A percentile compares a stretch with the other conserved stretches of the same genome.
These are phyloP conservation scores for Begonia fuchsioides DNA, from an alignment of 306 rosid species.

Conservation along the genomic window DNA sequence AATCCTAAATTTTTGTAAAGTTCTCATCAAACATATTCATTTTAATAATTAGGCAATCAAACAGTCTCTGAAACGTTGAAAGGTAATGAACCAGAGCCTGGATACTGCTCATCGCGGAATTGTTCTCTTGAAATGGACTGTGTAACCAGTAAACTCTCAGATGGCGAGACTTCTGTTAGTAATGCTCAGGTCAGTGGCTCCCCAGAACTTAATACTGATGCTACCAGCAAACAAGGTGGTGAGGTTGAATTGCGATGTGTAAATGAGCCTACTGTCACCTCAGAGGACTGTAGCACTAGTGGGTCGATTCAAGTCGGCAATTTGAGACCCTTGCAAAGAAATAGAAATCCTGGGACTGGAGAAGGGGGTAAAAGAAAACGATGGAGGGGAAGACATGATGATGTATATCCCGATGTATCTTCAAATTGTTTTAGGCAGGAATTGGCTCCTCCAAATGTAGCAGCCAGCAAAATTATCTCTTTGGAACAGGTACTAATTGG, in stretches of 20 bases:
- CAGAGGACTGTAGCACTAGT: constrained; percentile 94
- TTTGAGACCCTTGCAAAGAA: constrained; percentile 35
- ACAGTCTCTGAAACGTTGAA: constrained; percentile 25
- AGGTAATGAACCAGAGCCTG: constrained; percentile 35
- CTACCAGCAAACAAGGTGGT: constrained; percentile 41
- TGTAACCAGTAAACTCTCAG: constrained; percentile 56
- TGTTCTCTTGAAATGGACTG: constrained; percentile 47
- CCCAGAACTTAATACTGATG: constrained; percentile 69
- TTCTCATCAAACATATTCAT: too few species aligned
- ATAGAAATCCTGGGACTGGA: constrained; percentile 41
- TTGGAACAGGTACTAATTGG: constrained; percentile 54
- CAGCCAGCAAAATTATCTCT: constrained; percentile 16
- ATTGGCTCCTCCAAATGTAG: constrained; percentile 22
- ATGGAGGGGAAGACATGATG: constrained; percentile 88
- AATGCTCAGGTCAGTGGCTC: constrained; percentile 42
- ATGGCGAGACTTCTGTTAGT: constrained; percentile 67
- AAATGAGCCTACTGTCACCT: constrained; percentile 38
- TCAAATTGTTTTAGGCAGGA: constrained; percentile 35
- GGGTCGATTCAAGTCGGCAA: constrained; percentile 52
- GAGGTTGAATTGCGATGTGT: constrained; percentile 62
- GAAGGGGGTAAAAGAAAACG: constrained; percentile 89
- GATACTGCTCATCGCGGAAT: constrained; percentile 44
- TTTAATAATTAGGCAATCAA: too few species aligned
- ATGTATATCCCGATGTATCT: constrained; percentile 29
- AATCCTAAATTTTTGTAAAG: neutral